These are phyloP conservation scores for Phylloporus sp. DNA, from an alignment of 768 basidiomycete genomes.

Conservation along the genomic window DNA sequence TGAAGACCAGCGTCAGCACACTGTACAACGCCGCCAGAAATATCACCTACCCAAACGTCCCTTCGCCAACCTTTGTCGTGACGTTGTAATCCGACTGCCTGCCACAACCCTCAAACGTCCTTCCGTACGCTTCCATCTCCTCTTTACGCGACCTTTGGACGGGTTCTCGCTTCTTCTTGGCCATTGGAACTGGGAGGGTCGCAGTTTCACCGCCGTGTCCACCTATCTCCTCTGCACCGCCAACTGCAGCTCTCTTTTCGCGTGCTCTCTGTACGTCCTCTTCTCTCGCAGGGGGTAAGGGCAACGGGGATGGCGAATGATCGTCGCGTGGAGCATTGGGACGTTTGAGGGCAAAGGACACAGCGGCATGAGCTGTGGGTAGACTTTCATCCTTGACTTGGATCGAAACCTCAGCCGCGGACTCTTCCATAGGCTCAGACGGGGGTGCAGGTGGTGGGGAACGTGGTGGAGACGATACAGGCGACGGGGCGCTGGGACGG, in stretches of 20 bases:
- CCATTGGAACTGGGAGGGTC: background rate
- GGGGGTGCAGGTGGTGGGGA: conserved; percentile 30
- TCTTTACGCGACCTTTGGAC: conserved; percentile 54
- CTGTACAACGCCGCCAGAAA: background rate
- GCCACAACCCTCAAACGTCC: conserved; percentile 65
- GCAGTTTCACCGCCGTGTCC: conserved; percentile 3
- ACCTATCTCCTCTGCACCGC: conserved; percentile 6
- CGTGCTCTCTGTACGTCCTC: conserved; percentile 24
- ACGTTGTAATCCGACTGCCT: conserved; percentile 70
- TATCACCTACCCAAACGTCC: conserved; percentile 86
- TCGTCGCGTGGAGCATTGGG: conserved; percentile 43
- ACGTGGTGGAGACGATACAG: conserved; percentile 18
- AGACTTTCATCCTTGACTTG: conserved; percentile 29
- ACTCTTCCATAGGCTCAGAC: conserved; percentile 35
- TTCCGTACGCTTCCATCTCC: conserved; percentile 64
- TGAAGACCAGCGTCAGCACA: conserved; percentile 28
- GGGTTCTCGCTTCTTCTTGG: conserved; percentile 37
- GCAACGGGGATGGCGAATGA: conserved; percentile 43
- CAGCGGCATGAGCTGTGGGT: conserved; percentile 33
- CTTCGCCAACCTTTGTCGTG: conserved; percentile 88
- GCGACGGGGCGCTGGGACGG: conserved; percentile 21
- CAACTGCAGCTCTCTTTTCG: conserved; percentile 20
- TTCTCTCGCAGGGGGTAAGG: conserved; percentile 28
- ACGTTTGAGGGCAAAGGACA: conserved; percentile 41
- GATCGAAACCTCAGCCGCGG: conserved; percentile 1